Percentiles rank a stretch among this genome's conserved stretches.
Conservation (phyloP, 1,284 basidiomycete genomes). For the Takashimella tepidaria region DNA sequence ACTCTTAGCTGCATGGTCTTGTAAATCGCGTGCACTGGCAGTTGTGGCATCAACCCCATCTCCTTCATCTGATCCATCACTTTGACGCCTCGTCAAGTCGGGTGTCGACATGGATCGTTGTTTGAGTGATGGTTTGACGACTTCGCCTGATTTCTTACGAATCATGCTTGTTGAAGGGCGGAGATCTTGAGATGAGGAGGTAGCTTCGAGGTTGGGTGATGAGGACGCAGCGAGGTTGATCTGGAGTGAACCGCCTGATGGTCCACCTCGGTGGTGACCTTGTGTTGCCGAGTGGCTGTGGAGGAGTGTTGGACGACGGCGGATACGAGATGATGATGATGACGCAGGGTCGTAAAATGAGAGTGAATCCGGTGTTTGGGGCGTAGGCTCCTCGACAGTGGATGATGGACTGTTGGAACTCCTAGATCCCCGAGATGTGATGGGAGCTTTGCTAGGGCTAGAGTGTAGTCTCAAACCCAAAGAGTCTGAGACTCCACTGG, state of each 20-base stretch:
- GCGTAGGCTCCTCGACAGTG: slow-evolving; percentile 23
- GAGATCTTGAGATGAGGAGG: slow-evolving; percentile 7
- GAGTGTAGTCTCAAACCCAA: slow-evolving; percentile 31
- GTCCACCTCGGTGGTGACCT: slow-evolving; percentile 16
- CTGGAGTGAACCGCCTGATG: slow-evolving; percentile 22
- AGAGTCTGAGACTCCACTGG: slow-evolving; percentile 15
- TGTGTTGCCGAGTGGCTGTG: background rate
- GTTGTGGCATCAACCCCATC: slow-evolving; percentile 7
- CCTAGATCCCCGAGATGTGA: slow-evolving; percentile 14
- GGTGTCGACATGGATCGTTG: slow-evolving; percentile 46
- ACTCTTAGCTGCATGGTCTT: slow-evolving; percentile 41
- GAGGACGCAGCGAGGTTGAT: slow-evolving; percentile 23
- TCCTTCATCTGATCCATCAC: slow-evolving; percentile 19
- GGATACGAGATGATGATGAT: background rate
- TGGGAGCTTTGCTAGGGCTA: slow-evolving; percentile 22
- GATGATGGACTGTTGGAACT: slow-evolving; percentile 27
- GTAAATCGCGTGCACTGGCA: slow-evolving; percentile 19
- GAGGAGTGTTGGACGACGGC: slow-evolving; percentile 1
- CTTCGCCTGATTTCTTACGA: slow-evolving; percentile 49
- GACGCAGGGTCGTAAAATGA: background rate
- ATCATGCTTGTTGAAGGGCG: slow-evolving; percentile 32
- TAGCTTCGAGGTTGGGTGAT: slow-evolving; percentile 8
- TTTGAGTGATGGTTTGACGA: slow-evolving; percentile 48
- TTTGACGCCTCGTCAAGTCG: slow-evolving; percentile 34
- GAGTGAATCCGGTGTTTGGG: slow-evolving; percentile 19